Percentiles rank a stretch among this genome's conserved stretches.
These are phyloP conservation scores for Sesbania bispinosa DNA, from an alignment of 306 rosid genomes.

Conservation along the genomic window DNA sequence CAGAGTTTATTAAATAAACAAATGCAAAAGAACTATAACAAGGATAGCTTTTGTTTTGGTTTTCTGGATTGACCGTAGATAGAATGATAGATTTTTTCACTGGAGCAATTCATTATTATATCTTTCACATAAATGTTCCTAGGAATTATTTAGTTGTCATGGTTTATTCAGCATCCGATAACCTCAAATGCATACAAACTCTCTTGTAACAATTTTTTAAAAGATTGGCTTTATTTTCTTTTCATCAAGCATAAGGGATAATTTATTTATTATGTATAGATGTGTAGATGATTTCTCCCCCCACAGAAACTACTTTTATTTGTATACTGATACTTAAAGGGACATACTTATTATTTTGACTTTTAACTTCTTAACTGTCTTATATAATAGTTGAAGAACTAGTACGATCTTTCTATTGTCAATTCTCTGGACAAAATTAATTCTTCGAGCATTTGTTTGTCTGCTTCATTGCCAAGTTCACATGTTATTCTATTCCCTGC, in stretches of 20 bases:
- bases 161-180: background rate
- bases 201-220: background rate
- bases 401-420: background rate
- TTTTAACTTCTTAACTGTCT: background rate
- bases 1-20: no score
- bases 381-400: background rate
- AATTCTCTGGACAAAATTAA: background rate
- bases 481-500: background rate
- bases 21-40: background rate
- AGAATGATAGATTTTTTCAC: background rate
- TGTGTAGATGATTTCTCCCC: background rate
- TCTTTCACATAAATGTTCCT: background rate
- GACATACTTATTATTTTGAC: background rate
- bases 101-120: background rate
- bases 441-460: background rate
- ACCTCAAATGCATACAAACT: background rate
- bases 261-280: background rate
- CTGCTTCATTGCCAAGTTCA: slow-evolving; percentile 5
- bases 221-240: background rate
- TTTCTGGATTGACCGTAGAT: background rate
- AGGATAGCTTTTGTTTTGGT: background rate
- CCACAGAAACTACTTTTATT: background rate
- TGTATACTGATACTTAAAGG: background rate
- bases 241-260: background rate
- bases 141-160: no score